These are phyloP conservation scores for Gossypium australe DNA, from an alignment of 345 rosid species.

Conservation along the genomic window DNA sequence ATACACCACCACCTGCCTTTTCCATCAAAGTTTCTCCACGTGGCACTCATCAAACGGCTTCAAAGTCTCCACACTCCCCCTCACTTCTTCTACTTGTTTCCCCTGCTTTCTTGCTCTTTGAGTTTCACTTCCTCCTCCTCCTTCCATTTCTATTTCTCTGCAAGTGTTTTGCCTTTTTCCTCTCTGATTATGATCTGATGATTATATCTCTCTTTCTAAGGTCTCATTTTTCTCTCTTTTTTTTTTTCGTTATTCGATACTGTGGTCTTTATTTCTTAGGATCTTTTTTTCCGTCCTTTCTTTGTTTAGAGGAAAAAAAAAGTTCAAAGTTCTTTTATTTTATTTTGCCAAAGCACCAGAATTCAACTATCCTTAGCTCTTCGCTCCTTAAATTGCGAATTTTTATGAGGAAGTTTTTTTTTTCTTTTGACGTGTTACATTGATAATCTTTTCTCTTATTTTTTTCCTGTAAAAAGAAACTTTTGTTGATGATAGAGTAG, in stretches of 20 bases:
- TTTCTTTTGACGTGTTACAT: background rate
- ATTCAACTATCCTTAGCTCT: background rate
- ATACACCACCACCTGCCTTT: background rate
- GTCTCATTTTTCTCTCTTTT: background rate
- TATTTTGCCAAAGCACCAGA: background rate
- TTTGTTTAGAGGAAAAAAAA: background rate
- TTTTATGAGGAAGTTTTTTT: background rate
- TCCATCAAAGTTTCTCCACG: background rate
- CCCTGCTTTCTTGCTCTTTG: conserved; percentile 2
- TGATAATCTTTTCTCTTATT: background rate
- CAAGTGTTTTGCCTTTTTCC: too few species aligned
- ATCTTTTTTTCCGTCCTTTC: background rate
- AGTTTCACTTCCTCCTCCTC: background rate
- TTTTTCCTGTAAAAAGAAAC: background rate
- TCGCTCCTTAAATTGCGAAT: background rate
- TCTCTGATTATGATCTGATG: background rate
- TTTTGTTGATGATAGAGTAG: background rate
- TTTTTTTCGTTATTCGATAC: background rate
- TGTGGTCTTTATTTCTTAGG: background rate
- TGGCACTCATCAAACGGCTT: conserved; percentile 6
- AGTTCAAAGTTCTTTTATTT: background rate
- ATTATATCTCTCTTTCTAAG: background rate
- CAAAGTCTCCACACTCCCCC: background rate
- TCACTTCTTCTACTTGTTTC: background rate
- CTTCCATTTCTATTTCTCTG: too few species aligned